phyloP scores from a whole-genome alignment of 2,329 filamentous ascomycete species.

The Nakataea oryzae region DNA sequence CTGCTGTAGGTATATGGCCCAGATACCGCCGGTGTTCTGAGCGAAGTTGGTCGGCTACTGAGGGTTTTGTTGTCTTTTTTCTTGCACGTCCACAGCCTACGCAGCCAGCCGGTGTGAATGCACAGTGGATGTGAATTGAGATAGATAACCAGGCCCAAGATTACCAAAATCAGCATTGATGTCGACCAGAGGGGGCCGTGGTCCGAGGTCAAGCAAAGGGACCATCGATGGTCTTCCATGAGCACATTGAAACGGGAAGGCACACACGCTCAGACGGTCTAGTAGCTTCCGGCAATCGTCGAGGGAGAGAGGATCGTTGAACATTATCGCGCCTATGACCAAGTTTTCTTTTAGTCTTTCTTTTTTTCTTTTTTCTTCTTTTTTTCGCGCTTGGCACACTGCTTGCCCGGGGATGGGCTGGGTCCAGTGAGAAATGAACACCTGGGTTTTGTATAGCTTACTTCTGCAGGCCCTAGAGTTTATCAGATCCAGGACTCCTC shows the following conservation, averaged over 20 bases:
- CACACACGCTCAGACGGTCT: constrained; percentile 44
- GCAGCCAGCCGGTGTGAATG: too few species aligned
- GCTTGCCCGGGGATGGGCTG: not conserved
- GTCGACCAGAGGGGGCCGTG: not conserved
- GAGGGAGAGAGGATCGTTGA: constrained; percentile 57
- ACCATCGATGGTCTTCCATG: constrained; percentile 63
- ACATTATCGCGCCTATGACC: constrained; percentile 60
- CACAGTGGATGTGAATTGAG: too few species aligned
- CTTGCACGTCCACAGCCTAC: too few species aligned
- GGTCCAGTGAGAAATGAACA: not conserved
- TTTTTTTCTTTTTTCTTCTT: too few species aligned
- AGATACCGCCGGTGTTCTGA: too few species aligned
- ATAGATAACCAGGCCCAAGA: not conserved
- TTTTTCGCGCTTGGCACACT: too few species aligned
- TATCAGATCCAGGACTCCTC: constrained; percentile 64
- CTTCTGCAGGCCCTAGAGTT: constrained; percentile 69
- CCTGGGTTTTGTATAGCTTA: too few species aligned
- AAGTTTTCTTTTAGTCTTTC: too few species aligned
- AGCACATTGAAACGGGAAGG: constrained; percentile 74
- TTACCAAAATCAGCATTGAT: not conserved
- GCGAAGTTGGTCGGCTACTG: too few species aligned
- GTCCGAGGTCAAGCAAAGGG: constrained; percentile 46
- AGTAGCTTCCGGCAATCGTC: constrained; percentile 51
- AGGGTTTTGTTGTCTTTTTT: too few species aligned
- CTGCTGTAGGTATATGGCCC: too few species aligned